Evolutionary conservation across 2,329 filamentous ascomycete genomes (phyloP).

Genomic region (Diaporthe vaccinii): DNA sequence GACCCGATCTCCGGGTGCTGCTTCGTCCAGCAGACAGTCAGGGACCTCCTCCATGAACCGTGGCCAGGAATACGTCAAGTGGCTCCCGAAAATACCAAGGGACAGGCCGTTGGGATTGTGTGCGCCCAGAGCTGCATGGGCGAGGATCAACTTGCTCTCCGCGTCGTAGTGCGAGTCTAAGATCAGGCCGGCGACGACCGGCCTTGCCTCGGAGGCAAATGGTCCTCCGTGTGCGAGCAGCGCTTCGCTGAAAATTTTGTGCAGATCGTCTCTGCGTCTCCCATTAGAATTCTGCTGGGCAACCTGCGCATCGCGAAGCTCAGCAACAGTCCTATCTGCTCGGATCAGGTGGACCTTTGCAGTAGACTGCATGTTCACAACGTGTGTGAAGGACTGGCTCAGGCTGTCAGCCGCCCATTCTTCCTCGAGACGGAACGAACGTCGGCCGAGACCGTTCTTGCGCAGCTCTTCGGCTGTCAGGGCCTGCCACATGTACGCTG

Average conservation of each 20-base stretch:
- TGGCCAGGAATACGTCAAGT: slow-evolving; percentile 18
- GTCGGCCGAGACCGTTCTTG: slow-evolving; percentile 75
- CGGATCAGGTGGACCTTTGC: slow-evolving; percentile 80
- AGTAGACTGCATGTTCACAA: slow-evolving; percentile 39
- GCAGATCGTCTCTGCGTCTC: slow-evolving; percentile 68
- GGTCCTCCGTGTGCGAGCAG: slow-evolving; percentile 59
- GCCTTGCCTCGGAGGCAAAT: slow-evolving; percentile 56
- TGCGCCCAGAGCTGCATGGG: slow-evolving; percentile 64
- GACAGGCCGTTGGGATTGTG: not conserved
- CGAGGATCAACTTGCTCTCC: slow-evolving; percentile 69
- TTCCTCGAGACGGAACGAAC: slow-evolving; percentile 81
- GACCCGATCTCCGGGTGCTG: slow-evolving; percentile 53
- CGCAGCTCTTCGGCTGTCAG: slow-evolving; percentile 83
- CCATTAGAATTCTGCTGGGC: slow-evolving; percentile 74
- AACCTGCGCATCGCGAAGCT: slow-evolving; percentile 74
- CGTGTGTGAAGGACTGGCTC: slow-evolving; percentile 52
- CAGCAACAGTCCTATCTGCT: slow-evolving; percentile 73
- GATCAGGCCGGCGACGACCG: slow-evolving; percentile 78
- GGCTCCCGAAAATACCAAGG: not conserved
- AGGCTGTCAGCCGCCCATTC: slow-evolving; percentile 79
- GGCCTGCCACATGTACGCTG: slow-evolving; percentile 82
- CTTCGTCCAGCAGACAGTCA: slow-evolving; percentile 27
- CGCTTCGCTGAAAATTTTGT: slow-evolving; percentile 50
- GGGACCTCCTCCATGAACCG: slow-evolving; percentile 10
- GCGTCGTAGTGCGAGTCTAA: slow-evolving; percentile 71